Percentiles rank a stretch among this genome's conserved stretches.
These are phyloP conservation scores for Luffa aegyptiaca DNA, from an alignment of 306 rosid species.

Conservation along the genomic window DNA sequence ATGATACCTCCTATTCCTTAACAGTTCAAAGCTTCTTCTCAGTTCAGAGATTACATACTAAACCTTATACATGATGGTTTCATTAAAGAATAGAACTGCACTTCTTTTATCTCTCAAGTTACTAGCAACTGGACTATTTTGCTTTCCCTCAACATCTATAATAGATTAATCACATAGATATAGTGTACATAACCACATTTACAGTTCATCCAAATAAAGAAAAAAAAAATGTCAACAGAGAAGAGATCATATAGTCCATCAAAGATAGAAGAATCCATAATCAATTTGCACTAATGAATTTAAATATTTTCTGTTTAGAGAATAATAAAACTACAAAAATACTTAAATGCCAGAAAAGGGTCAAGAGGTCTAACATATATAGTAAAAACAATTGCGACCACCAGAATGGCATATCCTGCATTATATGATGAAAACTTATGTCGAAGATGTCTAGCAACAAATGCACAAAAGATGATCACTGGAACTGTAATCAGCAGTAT, in stretches of 20 bases:
- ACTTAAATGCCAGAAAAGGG: background rate
- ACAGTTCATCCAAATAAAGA: background rate
- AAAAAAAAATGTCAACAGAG: background rate
- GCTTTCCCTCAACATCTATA: background rate
- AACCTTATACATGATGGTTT: background rate
- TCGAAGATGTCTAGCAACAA: constrained; percentile 77
- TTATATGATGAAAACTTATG: constrained; percentile 56
- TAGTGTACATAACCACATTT: background rate
- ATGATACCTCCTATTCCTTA: background rate
- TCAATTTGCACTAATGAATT: background rate
- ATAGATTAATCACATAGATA: background rate
- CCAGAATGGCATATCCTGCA: constrained; percentile 68
- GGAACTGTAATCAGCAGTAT: constrained; percentile 66
- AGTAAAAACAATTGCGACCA: constrained; percentile 57
- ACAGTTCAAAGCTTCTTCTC: background rate
- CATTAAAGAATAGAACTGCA: background rate
- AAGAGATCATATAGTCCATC: background rate
- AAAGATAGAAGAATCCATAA: background rate
- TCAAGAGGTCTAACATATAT: constrained; percentile 43
- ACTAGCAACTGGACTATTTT: background rate
- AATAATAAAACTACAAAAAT: background rate
- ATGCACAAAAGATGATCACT: constrained; percentile 56
- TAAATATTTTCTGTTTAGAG: background rate
- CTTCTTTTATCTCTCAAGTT: background rate
- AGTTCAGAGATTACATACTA: background rate